Conservation (phyloP, 2,329 filamentous ascomycete species). For the Mycogone perniciosa region DNA sequence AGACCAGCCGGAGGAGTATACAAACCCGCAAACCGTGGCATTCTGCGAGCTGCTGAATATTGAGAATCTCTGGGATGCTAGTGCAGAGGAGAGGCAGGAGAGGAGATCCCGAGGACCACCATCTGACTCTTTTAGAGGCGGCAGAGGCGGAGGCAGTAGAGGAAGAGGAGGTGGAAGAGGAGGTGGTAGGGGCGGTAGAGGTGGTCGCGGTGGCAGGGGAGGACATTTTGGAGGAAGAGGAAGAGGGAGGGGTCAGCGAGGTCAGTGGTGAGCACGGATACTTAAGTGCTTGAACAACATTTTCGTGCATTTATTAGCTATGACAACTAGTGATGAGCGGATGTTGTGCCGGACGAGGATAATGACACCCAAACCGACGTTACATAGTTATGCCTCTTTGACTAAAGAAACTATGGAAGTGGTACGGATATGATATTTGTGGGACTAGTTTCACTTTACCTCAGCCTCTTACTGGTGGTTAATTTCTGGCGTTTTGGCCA, state of each 20-base stretch:
- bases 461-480: too few species aligned
- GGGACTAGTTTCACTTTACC: too few species aligned
- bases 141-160: slow-evolving; percentile 31
- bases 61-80: slow-evolving; percentile 66
- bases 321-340: too few species aligned
- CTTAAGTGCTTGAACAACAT: too few species aligned
- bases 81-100: slow-evolving; percentile 60
- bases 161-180: slow-evolving; percentile 32
- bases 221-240: background rate
- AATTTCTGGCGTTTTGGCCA: too few species aligned
- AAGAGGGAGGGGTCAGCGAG: slow-evolving; percentile 4
- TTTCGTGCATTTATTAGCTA: too few species aligned
- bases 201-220: slow-evolving; percentile 6
- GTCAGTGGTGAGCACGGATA: background rate
- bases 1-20: slow-evolving; percentile 71
- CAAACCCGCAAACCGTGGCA: slow-evolving; percentile 74
- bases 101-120: slow-evolving; percentile 54
- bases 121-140: slow-evolving; percentile 27
- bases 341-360: too few species aligned
- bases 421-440: too few species aligned
- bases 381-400: too few species aligned
- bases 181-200: slow-evolving; percentile 30
- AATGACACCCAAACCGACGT: too few species aligned
- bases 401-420: too few species aligned
- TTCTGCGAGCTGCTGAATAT: slow-evolving; percentile 78